phyloP scores from a whole-genome alignment of 441 rosid genomes.

The Croton setiger region DNA sequence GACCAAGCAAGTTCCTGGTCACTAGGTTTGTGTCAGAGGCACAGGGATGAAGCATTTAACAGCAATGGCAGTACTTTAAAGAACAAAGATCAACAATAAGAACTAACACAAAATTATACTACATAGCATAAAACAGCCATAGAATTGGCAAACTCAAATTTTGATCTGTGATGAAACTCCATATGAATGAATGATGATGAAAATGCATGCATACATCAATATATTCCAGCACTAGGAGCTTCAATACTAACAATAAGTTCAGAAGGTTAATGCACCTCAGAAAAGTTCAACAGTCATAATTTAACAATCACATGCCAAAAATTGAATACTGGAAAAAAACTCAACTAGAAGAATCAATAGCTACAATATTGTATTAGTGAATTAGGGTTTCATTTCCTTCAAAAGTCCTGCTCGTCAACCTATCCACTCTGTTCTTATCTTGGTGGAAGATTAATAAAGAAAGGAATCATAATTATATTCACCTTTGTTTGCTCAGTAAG shows the following conservation, averaged over 20 bases:
- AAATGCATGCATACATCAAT: neutral
- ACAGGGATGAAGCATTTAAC: slow-evolving; percentile 5
- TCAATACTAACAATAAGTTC: no score
- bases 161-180: neutral
- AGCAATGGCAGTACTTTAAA: slow-evolving; percentile 6
- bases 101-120: neutral
- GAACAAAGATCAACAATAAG: neutral
- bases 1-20: slow-evolving; percentile 84
- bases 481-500: neutral
- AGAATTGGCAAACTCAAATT: neutral
- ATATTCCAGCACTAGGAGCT: no score
- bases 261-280: neutral
- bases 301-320: neutral
- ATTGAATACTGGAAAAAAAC: neutral
- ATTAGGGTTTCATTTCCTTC: neutral
- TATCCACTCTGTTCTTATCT: neutral
- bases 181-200: neutral
- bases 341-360: neutral
- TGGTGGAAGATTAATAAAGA: neutral
- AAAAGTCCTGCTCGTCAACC: neutral
- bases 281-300: no score
- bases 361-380: neutral
- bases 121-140: neutral
- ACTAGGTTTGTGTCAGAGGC: slow-evolving; percentile 26
- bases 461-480: neutral